A percentile compares a stretch with the other conserved stretches of the same genome.
Conservation (phyloP, 805 yeast genomes). For the Huiozyma sinensis region DNA sequence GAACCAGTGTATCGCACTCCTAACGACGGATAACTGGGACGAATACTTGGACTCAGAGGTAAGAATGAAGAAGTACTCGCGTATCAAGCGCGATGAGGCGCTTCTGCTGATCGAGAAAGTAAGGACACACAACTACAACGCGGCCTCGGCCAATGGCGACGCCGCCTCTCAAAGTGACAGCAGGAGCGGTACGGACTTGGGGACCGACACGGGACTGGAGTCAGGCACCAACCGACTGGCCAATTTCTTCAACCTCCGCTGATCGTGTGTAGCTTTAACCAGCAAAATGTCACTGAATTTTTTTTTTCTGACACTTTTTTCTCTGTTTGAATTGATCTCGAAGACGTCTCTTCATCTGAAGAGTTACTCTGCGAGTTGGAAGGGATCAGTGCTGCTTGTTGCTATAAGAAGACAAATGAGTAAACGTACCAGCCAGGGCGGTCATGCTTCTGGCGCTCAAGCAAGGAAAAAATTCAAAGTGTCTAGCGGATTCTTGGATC, state of each 20-base stretch:
- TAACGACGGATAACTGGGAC: conserved; percentile 53
- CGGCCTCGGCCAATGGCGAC: background rate
- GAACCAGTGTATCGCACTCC: conserved; percentile 66
- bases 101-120: conserved; percentile 44
- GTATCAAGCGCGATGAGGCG: conserved; percentile 68
- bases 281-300: no score
- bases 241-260: conserved; percentile 4
- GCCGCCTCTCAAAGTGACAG: background rate
- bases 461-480: conserved; percentile 22
- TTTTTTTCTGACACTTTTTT: no score
- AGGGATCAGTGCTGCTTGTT: no score
- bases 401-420: background rate
- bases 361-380: no score
- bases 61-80: conserved; percentile 58
- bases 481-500: conserved; percentile 43
- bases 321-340: no score
- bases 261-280: background rate
- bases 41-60: conserved; percentile 47
- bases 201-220: background rate
- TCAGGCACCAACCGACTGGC: conserved; percentile 1
- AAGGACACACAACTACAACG: background rate
- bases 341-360: no score
- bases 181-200: background rate
- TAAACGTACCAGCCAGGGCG: conserved; percentile 2
- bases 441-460: background rate